Evolutionary conservation across 108 stramenopile genomes (phyloP), one percentile per base, ranked within the genome.

Genomic region (Skeletonema grethae): DNA sequence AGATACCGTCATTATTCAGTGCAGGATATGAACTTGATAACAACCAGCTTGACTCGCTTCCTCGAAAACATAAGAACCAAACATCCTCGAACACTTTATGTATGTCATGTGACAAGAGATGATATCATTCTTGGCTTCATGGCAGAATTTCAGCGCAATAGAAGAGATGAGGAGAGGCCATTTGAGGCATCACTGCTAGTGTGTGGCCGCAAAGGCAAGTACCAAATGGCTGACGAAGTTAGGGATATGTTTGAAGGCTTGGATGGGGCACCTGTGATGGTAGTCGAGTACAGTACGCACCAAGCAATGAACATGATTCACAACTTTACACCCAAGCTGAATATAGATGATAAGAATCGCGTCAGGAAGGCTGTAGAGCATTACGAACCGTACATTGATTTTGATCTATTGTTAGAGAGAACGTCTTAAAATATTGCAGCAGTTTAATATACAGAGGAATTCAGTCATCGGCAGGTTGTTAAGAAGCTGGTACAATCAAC

Each of bases 101-200:
- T 99, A 58, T 97, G 96, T 61, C 98, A 99, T 72, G 87, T 85
- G 13, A 93, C 96, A 15, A 79, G 98, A 39, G 82, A 89, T 60
- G 97, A 98, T 77, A 84, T 97, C 30, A 90, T 98, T 35, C 70
- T 99, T 11, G 97, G 96, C 56, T 94, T 97, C 80, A 78, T 97
- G 75, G 88, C 77, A 4, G 94, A 95, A 75, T 91, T 78, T 77
- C 88, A 94, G 79, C 76, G 92, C 43, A 70, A 75, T 36, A 62
- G 71, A 30, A 65, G 76, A 55, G 77, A 77, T 29, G 69, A 71
- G 15, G 88, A 75, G 50, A 34, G 61, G 8, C 76, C 79, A 10
- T 92, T 89, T 57, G 91, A 94, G 80, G 91, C 91, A 8, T 91
- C 96, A 3, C 65, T 97, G 56, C 63, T 96, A 2, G 73, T 94